These are phyloP conservation scores for Chytriomyces sp. DNA, from an alignment of 192 early-diverging fungal genomes.

Conservation along the genomic window DNA sequence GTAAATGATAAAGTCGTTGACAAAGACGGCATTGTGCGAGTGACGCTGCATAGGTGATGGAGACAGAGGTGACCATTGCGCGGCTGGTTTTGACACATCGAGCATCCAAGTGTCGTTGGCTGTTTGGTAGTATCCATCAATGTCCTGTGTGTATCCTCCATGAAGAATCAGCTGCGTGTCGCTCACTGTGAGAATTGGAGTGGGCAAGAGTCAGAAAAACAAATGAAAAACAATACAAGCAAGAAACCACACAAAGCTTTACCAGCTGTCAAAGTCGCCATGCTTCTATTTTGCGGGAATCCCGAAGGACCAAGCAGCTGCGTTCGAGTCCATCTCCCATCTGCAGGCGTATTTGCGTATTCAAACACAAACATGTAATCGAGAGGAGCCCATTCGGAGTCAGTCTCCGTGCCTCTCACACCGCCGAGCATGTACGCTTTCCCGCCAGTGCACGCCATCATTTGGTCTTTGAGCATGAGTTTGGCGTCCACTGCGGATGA, in stretches of 20 bases:
- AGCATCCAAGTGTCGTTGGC: slow-evolving; percentile 18
- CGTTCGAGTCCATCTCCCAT: background rate
- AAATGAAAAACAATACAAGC: background rate
- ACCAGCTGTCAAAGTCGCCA: slow-evolving; percentile 24
- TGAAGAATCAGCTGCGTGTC: slow-evolving; percentile 22
- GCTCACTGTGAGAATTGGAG: background rate
- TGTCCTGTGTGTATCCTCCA: slow-evolving; percentile 10
- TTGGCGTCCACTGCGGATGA: background rate
- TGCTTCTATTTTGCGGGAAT: background rate
- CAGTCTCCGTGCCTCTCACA: background rate
- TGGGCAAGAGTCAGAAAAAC: background rate
- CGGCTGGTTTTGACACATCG: background rate
- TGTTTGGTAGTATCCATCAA: background rate
- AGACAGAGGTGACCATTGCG: slow-evolving; percentile 8
- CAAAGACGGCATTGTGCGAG: slow-evolving; percentile 18
- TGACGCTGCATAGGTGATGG: slow-evolving; percentile 12
- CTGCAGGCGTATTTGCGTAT: background rate
- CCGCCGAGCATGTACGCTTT: slow-evolving; percentile 22
- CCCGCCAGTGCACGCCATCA: slow-evolving; percentile 18
- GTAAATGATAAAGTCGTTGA: slow-evolving; percentile 7
- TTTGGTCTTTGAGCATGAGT: slow-evolving; percentile 11
- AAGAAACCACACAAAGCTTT: background rate
- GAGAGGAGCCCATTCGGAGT: background rate
- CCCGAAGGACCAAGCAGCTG: background rate
- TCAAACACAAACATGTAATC: background rate